phyloP scores from a whole-genome alignment of 2,329 filamentous ascomycete species.

The Exutisphaerella laricina region DNA sequence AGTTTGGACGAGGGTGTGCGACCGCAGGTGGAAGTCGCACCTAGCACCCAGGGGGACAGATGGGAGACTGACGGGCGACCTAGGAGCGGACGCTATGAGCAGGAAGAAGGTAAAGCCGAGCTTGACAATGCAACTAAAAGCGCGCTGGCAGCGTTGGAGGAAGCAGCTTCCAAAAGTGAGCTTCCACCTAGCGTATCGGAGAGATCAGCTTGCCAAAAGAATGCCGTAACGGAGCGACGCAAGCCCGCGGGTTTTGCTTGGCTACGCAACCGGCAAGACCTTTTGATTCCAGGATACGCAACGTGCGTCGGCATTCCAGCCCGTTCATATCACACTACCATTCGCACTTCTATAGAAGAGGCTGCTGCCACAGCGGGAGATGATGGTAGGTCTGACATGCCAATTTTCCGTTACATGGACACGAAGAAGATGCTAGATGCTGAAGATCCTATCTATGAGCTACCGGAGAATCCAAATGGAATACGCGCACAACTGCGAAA shows the following conservation, averaged over 20 bases:
- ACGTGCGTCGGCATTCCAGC: no score
- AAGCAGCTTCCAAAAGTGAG: not conserved
- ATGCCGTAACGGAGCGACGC: no score
- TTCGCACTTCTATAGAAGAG: not conserved
- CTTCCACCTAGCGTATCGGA: not conserved
- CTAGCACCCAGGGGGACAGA: no score
- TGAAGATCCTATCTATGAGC: not conserved
- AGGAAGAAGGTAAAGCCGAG: not conserved
- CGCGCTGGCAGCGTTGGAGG: not conserved
- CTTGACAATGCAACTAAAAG: not conserved
- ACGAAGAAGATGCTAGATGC: not conserved
- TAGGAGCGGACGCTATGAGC: no score
- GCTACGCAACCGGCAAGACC: not conserved
- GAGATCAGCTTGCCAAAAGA: no score
- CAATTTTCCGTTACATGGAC: not conserved
- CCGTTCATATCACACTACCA: constrained; percentile 7
- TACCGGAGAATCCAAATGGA: constrained; percentile 15
- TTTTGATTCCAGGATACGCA: no score
- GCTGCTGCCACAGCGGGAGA: not conserved
- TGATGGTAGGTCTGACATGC: not conserved
- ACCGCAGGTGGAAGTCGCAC: no score
- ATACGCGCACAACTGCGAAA: constrained; percentile 35
- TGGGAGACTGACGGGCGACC: no score
- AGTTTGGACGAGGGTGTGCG: no score
- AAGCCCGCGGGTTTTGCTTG: not conserved